Percentiles rank a stretch among this genome's conserved stretches.
These are phyloP conservation scores for Talaromyces liani DNA, from an alignment of 495 filamentous ascomycete genomes.

Conservation along the genomic window DNA sequence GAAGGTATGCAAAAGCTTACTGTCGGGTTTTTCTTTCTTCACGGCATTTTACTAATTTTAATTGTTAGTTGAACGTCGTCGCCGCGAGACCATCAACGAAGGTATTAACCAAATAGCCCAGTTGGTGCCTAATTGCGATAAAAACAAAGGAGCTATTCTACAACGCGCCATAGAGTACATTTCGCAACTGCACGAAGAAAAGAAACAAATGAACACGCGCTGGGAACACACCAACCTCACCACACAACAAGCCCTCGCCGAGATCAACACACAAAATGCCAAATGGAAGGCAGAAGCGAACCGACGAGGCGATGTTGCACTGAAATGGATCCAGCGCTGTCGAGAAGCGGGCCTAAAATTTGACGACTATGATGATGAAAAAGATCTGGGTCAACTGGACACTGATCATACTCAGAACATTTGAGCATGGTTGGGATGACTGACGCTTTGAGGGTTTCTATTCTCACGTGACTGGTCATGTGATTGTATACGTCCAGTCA, in stretches of 20 bases:
- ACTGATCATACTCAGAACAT: slow-evolving; percentile 26
- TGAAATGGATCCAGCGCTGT: slow-evolving; percentile 79
- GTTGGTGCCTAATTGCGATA: slow-evolving; percentile 95
- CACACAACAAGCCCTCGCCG: slow-evolving; percentile 86
- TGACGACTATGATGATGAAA: slow-evolving; percentile 39
- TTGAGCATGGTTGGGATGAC: background rate
- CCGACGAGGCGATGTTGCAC: slow-evolving; percentile 34
- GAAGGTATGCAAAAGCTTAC: slow-evolving; percentile 57
- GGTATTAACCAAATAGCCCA: slow-evolving; percentile 98
- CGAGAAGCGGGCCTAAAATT: slow-evolving; percentile 63
- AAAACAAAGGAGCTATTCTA: slow-evolving; percentile 96
- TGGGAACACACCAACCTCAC: slow-evolving; percentile 96
- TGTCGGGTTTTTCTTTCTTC: background rate
- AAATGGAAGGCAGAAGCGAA: slow-evolving; percentile 81
- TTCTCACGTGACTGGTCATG: background rate
- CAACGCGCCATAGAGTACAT: slow-evolving; percentile 94
- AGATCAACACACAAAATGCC: slow-evolving; percentile 80
- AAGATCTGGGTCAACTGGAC: slow-evolving; percentile 33
- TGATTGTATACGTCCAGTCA: background rate
- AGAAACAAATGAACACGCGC: slow-evolving; percentile 86
- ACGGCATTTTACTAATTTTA: slow-evolving; percentile 4
- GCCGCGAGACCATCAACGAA: slow-evolving; percentile 97
- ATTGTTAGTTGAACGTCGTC: slow-evolving; percentile 79
- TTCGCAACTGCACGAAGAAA: slow-evolving; percentile 87
- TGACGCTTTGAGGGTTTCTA: background rate